These are phyloP conservation scores for Bruguiera sexangula DNA, from an alignment of 345 rosid species.

Conservation along the genomic window DNA sequence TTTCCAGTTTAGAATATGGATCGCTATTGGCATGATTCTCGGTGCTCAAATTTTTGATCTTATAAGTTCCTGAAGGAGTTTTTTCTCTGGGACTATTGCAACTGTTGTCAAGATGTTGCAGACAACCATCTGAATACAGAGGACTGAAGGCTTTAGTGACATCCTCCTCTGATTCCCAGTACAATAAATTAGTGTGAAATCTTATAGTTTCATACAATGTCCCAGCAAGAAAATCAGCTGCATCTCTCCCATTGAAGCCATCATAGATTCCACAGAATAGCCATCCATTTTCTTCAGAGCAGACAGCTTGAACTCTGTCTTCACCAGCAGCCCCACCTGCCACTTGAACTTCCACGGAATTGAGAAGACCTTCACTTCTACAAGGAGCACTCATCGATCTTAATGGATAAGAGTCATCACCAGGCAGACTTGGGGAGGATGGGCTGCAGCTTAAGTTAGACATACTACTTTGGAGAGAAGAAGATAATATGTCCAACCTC, in stretches of 20 bases:
- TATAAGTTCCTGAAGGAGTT: conserved; percentile 7
- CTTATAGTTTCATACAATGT: conserved; percentile 78
- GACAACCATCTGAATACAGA: conserved; percentile 22
- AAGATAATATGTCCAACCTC: conserved; percentile 75
- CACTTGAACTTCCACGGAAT: conserved; percentile 73
- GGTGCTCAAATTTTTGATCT: conserved; percentile 9
- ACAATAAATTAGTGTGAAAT: conserved; percentile 50
- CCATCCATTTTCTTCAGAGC: conserved; percentile 95
- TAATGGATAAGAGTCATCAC: conserved; percentile 52
- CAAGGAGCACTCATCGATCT: conserved; percentile 52
- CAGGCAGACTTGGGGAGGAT: conserved; percentile 54
- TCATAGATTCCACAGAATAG: conserved; percentile 88
- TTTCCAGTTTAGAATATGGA: conserved; percentile 20
- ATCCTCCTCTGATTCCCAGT: conserved; percentile 51
- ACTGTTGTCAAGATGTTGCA: conserved; percentile 28
- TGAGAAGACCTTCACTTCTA: conserved; percentile 65
- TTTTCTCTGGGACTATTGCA: conserved; percentile 7
- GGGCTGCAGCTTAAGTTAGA: conserved; percentile 83
- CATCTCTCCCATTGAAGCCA: conserved; percentile 96
- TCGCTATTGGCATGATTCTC: conserved; percentile 10
- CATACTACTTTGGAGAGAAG: conserved; percentile 77
- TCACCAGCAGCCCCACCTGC: conserved; percentile 99
- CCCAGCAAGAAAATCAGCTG: conserved; percentile 96
- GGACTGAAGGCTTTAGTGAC: conserved; percentile 16
- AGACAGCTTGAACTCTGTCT: conserved; percentile 96